Percentiles rank a stretch among this genome's conserved stretches.
These are phyloP conservation scores for Salvia hispanica DNA, from an alignment of 257 asterid species.

Conservation along the genomic window DNA sequence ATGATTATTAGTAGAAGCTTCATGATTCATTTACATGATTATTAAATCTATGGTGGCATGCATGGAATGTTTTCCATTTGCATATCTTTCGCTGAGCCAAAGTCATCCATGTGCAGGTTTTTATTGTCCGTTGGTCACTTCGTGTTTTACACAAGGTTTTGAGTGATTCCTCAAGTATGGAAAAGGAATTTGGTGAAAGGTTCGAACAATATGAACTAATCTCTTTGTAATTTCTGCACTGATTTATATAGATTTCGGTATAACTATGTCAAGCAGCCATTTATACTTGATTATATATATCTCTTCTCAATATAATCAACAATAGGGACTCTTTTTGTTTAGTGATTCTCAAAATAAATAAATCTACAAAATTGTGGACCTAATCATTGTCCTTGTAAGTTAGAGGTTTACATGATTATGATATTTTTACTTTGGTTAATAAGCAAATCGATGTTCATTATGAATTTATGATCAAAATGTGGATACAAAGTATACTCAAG, in stretches of 20 bases:
- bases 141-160: conserved; percentile 62
- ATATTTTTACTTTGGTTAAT: neutral
- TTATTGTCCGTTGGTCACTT: conserved; percentile 64
- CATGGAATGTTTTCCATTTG: conserved; percentile 6
- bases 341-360: conserved; percentile 9
- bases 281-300: conserved; percentile 1
- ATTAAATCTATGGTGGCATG: conserved; percentile 13
- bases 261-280: conserved; percentile 26
- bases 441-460: conserved; percentile 16
- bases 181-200: conserved; percentile 52
- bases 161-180: conserved; percentile 50
- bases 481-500: neutral
- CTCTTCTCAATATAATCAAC: conserved; percentile 10
- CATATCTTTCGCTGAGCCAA: conserved; percentile 30
- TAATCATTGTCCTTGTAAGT: neutral
- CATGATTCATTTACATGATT: neutral
- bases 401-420: conserved; percentile 2
- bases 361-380: neutral
- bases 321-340: neutral
- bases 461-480: conserved; percentile 7
- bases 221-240: conserved; percentile 17
- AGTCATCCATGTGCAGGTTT: conserved; percentile 54
- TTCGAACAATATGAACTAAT: conserved; percentile 29
- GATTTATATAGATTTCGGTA: conserved; percentile 14
- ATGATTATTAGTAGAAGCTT: neutral